phyloP scores from a whole-genome alignment of 2,329 filamentous ascomycete species.

The Paramyrothecium roridum region DNA sequence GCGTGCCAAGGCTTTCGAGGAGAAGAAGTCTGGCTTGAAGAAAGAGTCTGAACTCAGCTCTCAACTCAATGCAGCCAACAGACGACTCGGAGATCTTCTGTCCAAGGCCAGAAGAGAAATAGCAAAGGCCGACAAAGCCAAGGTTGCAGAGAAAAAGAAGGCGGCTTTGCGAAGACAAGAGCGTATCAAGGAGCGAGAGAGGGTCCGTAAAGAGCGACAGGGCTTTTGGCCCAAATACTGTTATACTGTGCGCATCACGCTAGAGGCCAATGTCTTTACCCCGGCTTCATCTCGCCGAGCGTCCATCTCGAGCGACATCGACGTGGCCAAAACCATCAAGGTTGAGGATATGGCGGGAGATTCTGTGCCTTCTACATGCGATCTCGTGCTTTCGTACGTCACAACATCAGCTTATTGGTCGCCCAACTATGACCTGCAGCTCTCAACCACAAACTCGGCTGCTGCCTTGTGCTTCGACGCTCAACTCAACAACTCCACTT shows the following conservation, averaged over 20 bases:
- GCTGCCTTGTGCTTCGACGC: conserved; percentile 60
- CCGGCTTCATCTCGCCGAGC: conserved; percentile 44
- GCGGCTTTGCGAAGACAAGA: conserved; percentile 25
- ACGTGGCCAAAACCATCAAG: conserved; percentile 35
- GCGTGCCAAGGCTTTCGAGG: conserved; percentile 37
- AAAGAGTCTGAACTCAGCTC: conserved; percentile 28
- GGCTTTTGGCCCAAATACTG: conserved; percentile 48
- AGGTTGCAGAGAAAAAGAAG: not conserved
- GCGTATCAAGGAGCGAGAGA: conserved; percentile 36
- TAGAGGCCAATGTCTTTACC: conserved; percentile 39
- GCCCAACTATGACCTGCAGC: conserved; percentile 59
- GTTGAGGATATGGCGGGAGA: conserved; percentile 12
- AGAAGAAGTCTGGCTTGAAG: conserved; percentile 30
- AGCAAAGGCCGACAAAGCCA: conserved; percentile 12
- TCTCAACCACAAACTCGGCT: conserved; percentile 53
- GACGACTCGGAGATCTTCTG: conserved; percentile 26
- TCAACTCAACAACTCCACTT: conserved; percentile 58
- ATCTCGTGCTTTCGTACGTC: conserved; percentile 56
- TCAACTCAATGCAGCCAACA: conserved; percentile 24
- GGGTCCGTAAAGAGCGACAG: conserved; percentile 38
- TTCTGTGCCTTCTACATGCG: conserved; percentile 23
- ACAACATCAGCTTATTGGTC: conserved; percentile 56
- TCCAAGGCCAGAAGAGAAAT: conserved; percentile 30
- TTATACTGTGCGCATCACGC: conserved; percentile 47
- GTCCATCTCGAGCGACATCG: conserved; percentile 51